Conservation (phyloP, 2,329 filamentous ascomycete species). For the Hypoxylon sp. region DNA sequence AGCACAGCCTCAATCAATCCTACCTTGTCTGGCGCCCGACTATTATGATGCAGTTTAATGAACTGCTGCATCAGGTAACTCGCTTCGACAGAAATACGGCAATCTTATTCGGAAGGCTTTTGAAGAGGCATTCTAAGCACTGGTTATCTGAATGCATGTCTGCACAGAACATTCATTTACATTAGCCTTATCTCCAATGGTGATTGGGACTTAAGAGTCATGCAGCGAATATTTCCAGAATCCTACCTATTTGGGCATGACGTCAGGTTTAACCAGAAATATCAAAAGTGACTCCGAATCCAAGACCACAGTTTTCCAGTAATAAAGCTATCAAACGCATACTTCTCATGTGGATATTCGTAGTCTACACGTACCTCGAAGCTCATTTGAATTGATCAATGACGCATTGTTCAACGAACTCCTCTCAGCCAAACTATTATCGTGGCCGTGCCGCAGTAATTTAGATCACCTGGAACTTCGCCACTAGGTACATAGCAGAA, state of each 20-base stretch:
- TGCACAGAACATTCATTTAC: not conserved
- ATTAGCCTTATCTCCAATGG: not conserved
- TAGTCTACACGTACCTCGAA: not conserved
- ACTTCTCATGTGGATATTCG: not conserved
- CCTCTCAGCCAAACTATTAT: constrained; percentile 28
- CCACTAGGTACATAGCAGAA: constrained; percentile 7
- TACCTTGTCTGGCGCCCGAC: constrained; percentile 20
- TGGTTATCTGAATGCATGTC: too few relatives aligned
- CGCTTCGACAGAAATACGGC: constrained; percentile 5
- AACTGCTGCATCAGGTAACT: constrained; percentile 27
- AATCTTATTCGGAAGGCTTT: constrained; percentile 6
- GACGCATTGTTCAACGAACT: constrained; percentile 8
- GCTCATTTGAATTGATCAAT: not conserved
- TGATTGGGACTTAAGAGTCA: not conserved
- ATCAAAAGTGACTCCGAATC: constrained; percentile 2
- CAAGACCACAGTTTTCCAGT: not conserved
- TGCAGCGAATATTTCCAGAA: constrained; percentile 29
- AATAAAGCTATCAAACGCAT: not conserved
- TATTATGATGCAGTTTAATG: constrained; percentile 14
- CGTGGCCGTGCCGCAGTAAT: constrained; percentile 11
- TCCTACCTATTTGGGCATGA: constrained; percentile 30
- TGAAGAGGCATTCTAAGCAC: not conserved
- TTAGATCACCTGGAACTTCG: constrained; percentile 18
- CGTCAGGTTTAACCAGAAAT: constrained; percentile 7
- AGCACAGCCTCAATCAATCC: constrained; percentile 39